These are phyloP conservation scores for Typha latifolia DNA, from an alignment of 176 grass and related monocot species.

Conservation along the genomic window DNA sequence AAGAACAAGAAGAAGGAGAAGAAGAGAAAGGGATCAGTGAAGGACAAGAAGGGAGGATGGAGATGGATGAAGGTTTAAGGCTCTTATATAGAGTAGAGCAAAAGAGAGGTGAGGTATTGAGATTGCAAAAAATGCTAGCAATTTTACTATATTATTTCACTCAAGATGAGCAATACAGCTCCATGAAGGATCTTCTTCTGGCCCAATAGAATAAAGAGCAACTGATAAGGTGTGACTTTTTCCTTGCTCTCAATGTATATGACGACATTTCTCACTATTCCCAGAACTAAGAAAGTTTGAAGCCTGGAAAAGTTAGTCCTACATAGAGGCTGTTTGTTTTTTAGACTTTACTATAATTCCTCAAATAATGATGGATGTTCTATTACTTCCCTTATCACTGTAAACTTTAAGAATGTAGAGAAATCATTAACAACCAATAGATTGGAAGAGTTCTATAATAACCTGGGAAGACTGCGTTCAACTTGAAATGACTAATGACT, in stretches of 20 bases:
- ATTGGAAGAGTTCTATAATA: no score
- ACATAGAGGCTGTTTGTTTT: no score
- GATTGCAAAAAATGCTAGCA: neutral
- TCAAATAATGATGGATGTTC: no score
- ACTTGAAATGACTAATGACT: no score
- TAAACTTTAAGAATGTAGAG: no score
- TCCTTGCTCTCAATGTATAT: neutral
- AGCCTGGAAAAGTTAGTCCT: no score
- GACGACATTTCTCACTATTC: no score
- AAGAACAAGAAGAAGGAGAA: neutral
- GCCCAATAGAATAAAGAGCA: slow-evolving; percentile 2
- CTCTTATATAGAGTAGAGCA: slow-evolving; percentile 10
- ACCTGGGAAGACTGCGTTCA: no score
- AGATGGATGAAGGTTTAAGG: neutral
- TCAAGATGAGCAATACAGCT: slow-evolving; percentile 9
- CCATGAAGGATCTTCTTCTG: slow-evolving; percentile 3
- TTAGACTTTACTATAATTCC: no score
- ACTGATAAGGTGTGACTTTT: slow-evolving; percentile 1
- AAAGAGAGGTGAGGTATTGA: neutral
- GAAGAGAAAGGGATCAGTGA: neutral
- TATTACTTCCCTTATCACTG: no score
- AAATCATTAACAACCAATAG: no score
- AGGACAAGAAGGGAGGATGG: neutral
- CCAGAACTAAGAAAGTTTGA: no score
- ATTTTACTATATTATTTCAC: slow-evolving; percentile 21